These are phyloP conservation scores for Hippophae tibetana DNA, from an alignment of 306 rosid species.

Conservation along the genomic window DNA sequence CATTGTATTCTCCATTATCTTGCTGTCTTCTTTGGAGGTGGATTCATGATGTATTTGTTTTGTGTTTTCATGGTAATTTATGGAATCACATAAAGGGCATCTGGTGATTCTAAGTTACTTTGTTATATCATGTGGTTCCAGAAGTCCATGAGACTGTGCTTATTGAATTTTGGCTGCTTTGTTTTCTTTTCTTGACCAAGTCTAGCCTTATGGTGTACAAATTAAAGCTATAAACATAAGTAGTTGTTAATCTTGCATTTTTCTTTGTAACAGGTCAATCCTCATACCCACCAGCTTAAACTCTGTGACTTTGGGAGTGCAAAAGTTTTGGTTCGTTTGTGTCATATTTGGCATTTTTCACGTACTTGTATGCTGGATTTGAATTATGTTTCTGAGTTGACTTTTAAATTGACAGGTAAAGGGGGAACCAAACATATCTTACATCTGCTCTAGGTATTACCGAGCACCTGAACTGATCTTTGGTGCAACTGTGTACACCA, in stretches of 20 bases:
- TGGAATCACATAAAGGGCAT: too few species aligned
- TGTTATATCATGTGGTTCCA: too few species aligned
- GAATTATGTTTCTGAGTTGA: not conserved
- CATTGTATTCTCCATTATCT: too few species aligned
- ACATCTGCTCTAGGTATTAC: constrained; percentile 65
- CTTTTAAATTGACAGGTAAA: constrained; percentile 32
- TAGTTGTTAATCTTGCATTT: not conserved
- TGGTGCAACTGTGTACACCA: constrained; percentile 65
- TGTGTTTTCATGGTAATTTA: too few species aligned
- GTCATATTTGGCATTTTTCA: not conserved
- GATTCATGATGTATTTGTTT: too few species aligned
- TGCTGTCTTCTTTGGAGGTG: too few species aligned
- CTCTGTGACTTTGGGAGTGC: constrained; percentile 75
- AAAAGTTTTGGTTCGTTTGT: constrained; percentile 53
- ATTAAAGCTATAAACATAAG: not conserved
- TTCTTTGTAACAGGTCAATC: constrained; percentile 45
- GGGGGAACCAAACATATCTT: constrained; percentile 70
- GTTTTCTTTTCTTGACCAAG: not conserved
- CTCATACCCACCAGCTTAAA: constrained; percentile 59
- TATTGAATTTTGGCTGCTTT: too few species aligned
- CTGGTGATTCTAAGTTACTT: too few species aligned
- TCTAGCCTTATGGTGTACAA: not conserved
- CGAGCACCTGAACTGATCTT: constrained; percentile 72
- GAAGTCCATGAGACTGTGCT: too few species aligned
- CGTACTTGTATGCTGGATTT: not conserved